Evolutionary conservation across 371 early-diverging fungal species (phyloP), one percentile per base, ranked within the genome.

Genomic region (Funneliformis caledonium): DNA sequence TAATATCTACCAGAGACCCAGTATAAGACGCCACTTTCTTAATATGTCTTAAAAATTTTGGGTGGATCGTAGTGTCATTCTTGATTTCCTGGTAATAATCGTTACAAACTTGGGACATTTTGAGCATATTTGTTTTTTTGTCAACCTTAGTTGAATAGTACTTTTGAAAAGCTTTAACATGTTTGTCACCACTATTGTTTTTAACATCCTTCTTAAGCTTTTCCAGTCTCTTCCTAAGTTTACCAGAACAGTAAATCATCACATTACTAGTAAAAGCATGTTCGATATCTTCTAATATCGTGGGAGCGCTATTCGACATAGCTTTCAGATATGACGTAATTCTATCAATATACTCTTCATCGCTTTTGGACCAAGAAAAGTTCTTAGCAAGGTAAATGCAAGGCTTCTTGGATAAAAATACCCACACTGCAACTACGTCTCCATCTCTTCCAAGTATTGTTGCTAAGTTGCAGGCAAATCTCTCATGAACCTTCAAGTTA

Each of bases 311-410:
- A 8, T 60, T 60, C 4, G 11, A 60, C 16, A 60, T 60, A 4
- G 0, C 22, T 60, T 60, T 60, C 61, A 60, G 6, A 22, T 60
- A 60, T 2, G 3, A 7, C 22, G 3, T 5, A 60, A 60, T 60
- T 60, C 11, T 10, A 22, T 1, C 22, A 22, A 60, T 60, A 60
- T 60, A 60, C 2, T n/a, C 5, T 7, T 2, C 5, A 60, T 60
- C 60, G 6, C 14, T 8, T 60, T 60, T 16, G 14, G 22, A 22
- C 60, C 60, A 60, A 60, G 16, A 3, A 60, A 22, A 60, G 60
- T 60, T 60, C 60, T 60, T 60, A 60, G 60, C 16, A 60, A 60
- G 60, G 60, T n/a, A 60, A 60, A n/a, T n/a, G n/a, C n/a, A n/a
- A n/a, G n/a, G n/a, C n/a, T n/a, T n/a, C n/a, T n/a, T n/a, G n/a